These are phyloP conservation scores for Neurospora terricola DNA, from an alignment of 495 filamentous ascomycete species.

Conservation along the genomic window DNA sequence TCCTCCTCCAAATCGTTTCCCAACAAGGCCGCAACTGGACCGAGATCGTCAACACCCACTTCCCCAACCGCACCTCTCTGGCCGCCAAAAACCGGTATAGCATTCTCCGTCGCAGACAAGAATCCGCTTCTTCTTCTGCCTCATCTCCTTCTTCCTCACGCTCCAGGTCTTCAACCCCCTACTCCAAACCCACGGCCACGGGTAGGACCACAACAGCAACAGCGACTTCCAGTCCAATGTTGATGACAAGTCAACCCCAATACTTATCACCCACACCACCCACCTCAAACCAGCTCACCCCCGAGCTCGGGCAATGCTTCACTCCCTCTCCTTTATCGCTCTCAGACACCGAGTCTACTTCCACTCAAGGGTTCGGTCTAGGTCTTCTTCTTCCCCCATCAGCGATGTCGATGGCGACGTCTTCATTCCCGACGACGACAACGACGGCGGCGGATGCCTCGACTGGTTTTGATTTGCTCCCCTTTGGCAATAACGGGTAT, in stretches of 20 bases:
- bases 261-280: background rate
- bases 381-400: background rate
- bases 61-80: conserved; percentile 26
- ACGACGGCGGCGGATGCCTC: background rate
- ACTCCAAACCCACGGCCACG: background rate
- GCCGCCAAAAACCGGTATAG: conserved; percentile 29
- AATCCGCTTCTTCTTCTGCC: background rate
- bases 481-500: background rate
- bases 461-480: background rate
- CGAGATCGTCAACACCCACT: conserved; percentile 23
- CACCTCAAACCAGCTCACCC: background rate
- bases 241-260: background rate
- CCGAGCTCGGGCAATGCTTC: background rate
- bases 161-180: background rate
- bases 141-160: background rate
- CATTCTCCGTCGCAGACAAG: conserved; percentile 16
- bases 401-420: background rate
- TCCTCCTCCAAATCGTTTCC: conserved; percentile 18
- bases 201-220: background rate
- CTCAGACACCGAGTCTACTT: background rate
- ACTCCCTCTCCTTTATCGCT: background rate
- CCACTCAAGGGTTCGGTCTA: background rate
- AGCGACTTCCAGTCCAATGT: background rate
- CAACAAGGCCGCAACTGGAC: conserved; percentile 25
- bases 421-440: background rate